phyloP scores from a whole-genome alignment of 768 basidiomycete genomes.

The Lentinus brumalis region DNA sequence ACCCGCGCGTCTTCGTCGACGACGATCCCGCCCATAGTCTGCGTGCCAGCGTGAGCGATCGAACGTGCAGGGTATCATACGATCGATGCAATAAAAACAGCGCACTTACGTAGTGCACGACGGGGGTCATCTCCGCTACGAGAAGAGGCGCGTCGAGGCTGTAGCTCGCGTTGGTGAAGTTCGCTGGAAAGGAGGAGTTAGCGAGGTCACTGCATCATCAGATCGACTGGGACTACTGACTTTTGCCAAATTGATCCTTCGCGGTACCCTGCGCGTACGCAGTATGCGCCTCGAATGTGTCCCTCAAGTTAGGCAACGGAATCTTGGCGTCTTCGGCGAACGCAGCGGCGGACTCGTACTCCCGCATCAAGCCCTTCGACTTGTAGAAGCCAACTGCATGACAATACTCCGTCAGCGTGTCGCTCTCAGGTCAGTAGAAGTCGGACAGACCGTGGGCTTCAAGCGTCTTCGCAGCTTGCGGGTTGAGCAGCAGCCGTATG shows the following conservation, averaged over 20 bases:
- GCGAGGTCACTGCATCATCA: conserved; percentile 31
- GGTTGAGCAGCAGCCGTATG: not conserved
- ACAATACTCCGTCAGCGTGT: conserved; percentile 93
- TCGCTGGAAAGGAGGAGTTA: not conserved
- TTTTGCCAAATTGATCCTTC: conserved; percentile 98
- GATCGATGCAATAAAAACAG: too few relatives aligned
- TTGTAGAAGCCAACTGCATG: not conserved
- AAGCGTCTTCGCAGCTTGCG: conserved; percentile 4
- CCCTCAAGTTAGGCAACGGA: conserved; percentile 71
- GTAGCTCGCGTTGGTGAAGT: not conserved
- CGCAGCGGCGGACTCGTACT: conserved; percentile 82
- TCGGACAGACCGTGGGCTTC: conserved; percentile 42
- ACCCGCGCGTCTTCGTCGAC: conserved; percentile 88
- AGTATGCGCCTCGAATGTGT: conserved; percentile 93
- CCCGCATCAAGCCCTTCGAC: conserved; percentile 78
- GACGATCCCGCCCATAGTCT: conserved; percentile 96
- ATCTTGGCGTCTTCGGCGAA: conserved; percentile 96
- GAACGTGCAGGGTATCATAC: not conserved
- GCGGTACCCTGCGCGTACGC: conserved; percentile 64
- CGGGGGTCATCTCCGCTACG: conserved; percentile 96
- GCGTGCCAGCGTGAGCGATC: not conserved
- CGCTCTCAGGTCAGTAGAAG: too few relatives aligned
- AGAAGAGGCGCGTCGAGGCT: conserved; percentile 81
- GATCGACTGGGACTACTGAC: conserved; percentile 48
- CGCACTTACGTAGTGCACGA: conserved; percentile 71